phyloP scores from a whole-genome alignment of 257 asterid species.

The Lycium ferocissimum region DNA sequence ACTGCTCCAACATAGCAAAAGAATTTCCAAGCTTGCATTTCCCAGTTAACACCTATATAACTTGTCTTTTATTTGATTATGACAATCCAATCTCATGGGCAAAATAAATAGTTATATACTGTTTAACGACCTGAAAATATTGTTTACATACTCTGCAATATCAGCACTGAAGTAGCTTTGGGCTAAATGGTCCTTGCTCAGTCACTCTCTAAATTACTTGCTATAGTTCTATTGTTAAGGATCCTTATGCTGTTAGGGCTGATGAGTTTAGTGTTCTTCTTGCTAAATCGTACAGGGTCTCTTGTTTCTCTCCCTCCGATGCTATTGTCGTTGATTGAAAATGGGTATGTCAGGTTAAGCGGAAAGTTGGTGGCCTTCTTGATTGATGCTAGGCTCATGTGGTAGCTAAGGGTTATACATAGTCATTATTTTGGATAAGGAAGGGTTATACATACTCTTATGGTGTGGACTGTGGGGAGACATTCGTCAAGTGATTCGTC shows the following conservation, averaged over 20 bases:
- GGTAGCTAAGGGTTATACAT: neutral
- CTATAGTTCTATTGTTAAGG: neutral
- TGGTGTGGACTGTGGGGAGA: neutral
- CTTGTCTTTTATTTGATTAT: no score
- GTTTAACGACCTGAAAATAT: no score
- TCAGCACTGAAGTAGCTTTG: neutral
- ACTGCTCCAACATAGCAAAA: neutral
- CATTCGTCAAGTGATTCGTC: neutral
- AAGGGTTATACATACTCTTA: no score
- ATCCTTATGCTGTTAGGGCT: neutral
- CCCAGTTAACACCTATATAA: neutral
- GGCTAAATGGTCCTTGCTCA: neutral
- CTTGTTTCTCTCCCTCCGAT: neutral
- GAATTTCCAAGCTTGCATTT: neutral
- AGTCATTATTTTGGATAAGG: no score
- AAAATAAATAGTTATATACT: no score
- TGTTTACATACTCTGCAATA: neutral
- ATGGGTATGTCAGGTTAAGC: neutral
- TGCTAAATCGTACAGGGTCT: neutral
- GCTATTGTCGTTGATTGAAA: neutral
- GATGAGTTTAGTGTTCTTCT: neutral
- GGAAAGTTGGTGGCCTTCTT: neutral
- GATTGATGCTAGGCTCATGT: neutral
- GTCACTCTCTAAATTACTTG: neutral
- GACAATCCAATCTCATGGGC: no score